Evolutionary conservation across 2,329 filamentous ascomycete species (phyloP).

Genomic region (Alternaria dauci): DNA sequence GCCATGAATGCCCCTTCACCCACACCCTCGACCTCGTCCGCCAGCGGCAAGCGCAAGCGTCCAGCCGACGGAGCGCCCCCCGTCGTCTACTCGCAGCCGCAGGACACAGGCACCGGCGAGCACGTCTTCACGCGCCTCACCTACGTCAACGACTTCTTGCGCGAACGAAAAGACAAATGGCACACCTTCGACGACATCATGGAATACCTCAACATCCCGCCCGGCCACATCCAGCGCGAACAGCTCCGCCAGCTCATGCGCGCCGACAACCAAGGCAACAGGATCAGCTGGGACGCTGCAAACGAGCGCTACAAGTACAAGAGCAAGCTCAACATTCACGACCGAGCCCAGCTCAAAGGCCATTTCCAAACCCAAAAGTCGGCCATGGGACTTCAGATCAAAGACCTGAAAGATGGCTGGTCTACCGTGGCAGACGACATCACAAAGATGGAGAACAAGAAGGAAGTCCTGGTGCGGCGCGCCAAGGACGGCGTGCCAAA

Average conservation of each 20-base stretch:
- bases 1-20: slow-evolving; percentile 67
- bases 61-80: slow-evolving; percentile 57
- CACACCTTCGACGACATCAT: slow-evolving; percentile 80
- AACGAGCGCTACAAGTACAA: slow-evolving; percentile 82
- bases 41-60: slow-evolving; percentile 64
- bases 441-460: slow-evolving; percentile 76
- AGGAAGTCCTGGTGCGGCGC: slow-evolving; percentile 83
- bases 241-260: slow-evolving; percentile 73
- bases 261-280: slow-evolving; percentile 63
- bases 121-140: slow-evolving; percentile 88
- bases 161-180: slow-evolving; percentile 67
- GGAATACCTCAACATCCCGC: slow-evolving; percentile 77
- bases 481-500: slow-evolving; percentile 89
- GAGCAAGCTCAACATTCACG: slow-evolving; percentile 83
- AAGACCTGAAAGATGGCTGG: slow-evolving; percentile 97
- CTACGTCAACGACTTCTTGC: slow-evolving; percentile 74
- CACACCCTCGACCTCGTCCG: slow-evolving; percentile 58
- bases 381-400: slow-evolving; percentile 81
- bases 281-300: slow-evolving; percentile 65
- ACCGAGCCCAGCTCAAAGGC: slow-evolving; percentile 77
- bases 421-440: slow-evolving; percentile 82
- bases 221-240: slow-evolving; percentile 64
- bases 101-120: slow-evolving; percentile 76
- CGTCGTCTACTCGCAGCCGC: slow-evolving; percentile 76
- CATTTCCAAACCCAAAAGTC: slow-evolving; percentile 84